Conservation (phyloP, 768 basidiomycete species). For the Coprinopsis marcescibilis region DNA sequence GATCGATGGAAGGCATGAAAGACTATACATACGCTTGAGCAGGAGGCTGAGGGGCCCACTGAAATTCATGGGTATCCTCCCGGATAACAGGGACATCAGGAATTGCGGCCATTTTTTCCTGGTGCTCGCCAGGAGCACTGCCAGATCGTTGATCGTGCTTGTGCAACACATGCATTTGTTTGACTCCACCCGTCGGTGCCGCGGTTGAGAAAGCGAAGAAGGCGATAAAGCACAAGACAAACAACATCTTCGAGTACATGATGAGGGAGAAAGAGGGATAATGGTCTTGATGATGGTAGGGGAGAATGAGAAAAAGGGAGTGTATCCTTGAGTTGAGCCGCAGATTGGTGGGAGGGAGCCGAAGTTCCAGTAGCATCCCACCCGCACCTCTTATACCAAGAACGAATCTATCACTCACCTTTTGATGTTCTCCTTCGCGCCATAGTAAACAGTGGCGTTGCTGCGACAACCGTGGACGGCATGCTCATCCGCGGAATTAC, state of each 20-base stretch:
- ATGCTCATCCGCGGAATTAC: not conserved
- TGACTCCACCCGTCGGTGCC: slow-evolving; percentile 9
- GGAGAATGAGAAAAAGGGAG: no score
- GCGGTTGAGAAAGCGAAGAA: slow-evolving; percentile 2
- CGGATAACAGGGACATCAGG: slow-evolving; percentile 3
- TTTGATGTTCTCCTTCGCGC: not conserved
- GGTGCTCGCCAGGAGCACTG: no score
- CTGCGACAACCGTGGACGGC: slow-evolving; percentile 2
- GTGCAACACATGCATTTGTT: not conserved
- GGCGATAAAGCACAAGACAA: slow-evolving; percentile 6
- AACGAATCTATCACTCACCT: not conserved
- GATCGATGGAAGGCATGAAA: no score
- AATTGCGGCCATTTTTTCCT: no score
- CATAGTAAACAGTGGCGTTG: slow-evolving; percentile 1
- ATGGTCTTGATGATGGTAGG: not conserved
- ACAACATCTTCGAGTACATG: slow-evolving; percentile 11
- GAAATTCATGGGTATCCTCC: slow-evolving; percentile 7
- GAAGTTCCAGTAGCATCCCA: no score
- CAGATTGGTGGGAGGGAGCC: no score
- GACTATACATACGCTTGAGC: no score
- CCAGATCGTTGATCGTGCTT: not conserved
- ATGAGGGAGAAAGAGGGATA: not conserved
- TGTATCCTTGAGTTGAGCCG: no score
- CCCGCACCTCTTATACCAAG: not conserved
- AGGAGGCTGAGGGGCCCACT: slow-evolving; percentile 1